Conservation (phyloP, 2,329 filamentous ascomycete species). For the Aschersonia sp. region DNA sequence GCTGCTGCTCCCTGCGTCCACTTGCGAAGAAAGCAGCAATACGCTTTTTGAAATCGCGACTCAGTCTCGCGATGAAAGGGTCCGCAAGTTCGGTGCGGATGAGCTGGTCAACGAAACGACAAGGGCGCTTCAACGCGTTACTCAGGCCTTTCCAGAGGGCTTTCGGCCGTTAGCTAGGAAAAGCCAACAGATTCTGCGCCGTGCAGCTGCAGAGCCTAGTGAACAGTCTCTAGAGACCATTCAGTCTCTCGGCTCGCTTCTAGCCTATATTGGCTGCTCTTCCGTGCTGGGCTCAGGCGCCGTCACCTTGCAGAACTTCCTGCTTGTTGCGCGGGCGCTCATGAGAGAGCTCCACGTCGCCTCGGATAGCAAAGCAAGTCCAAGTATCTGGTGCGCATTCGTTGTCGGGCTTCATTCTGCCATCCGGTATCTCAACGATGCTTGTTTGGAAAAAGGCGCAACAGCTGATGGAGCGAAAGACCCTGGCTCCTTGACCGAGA, state of each 20-base stretch:
- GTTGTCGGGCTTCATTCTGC: slow-evolving; percentile 20
- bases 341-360: slow-evolving; percentile 19
- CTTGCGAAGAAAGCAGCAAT: slow-evolving; percentile 23
- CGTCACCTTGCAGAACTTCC: slow-evolving; percentile 22
- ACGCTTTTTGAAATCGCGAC: slow-evolving; percentile 16
- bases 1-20: slow-evolving; percentile 18
- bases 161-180: slow-evolving; percentile 19
- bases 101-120: slow-evolving; percentile 26
- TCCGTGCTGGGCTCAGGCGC: slow-evolving; percentile 4
- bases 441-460: slow-evolving; percentile 14
- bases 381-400: slow-evolving; percentile 22
- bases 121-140: slow-evolving; percentile 23
- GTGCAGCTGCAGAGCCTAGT: slow-evolving; percentile 8
- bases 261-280: slow-evolving; percentile 37
- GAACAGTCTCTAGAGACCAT: slow-evolving; percentile 13
- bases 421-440: slow-evolving; percentile 24
- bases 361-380: slow-evolving; percentile 16
- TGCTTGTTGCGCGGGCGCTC: slow-evolving; percentile 22
- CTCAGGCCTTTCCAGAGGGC: slow-evolving; percentile 18
- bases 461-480: slow-evolving; percentile 8
- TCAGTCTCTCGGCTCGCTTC: slow-evolving; percentile 22
- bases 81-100: slow-evolving; percentile 13
- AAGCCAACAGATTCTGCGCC: slow-evolving; percentile 12
- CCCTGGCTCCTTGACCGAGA: slow-evolving; percentile 4
- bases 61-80: slow-evolving; percentile 8